phyloP scores from a whole-genome alignment of 2,329 filamentous ascomycete species.

The Alternaria alternata region DNA sequence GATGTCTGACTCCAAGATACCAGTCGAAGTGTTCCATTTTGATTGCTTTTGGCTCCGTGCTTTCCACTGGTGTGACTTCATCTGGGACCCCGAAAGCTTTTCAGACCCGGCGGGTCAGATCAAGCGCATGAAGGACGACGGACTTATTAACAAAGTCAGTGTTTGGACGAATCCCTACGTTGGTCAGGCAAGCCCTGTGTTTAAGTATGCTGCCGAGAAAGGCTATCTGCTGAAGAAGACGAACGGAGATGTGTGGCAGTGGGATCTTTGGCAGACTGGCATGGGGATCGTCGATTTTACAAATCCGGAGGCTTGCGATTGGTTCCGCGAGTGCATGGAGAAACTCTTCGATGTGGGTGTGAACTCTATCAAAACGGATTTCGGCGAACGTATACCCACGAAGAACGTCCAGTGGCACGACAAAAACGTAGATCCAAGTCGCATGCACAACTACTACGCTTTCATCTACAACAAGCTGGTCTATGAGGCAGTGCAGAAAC shows the following conservation, averaged over 20 bases:
- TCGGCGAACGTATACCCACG: constrained; percentile 75
- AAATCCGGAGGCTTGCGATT: constrained; percentile 71
- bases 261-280: constrained; percentile 79
- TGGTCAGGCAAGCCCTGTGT: constrained; percentile 72
- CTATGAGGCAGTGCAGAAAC: constrained; percentile 69
- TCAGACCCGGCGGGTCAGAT: constrained; percentile 73
- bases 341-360: constrained; percentile 73
- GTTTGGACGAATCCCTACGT: constrained; percentile 82
- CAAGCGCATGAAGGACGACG: constrained; percentile 67
- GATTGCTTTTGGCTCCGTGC: constrained; percentile 82
- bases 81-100: constrained; percentile 73
- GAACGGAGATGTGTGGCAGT: constrained; percentile 76
- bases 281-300: constrained; percentile 80
- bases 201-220: constrained; percentile 69
- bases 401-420: constrained; percentile 72
- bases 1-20: constrained; percentile 70
- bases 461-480: constrained; percentile 76
- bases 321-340: constrained; percentile 70
- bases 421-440: constrained; percentile 64
- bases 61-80: constrained; percentile 78
- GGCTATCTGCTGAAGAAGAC: constrained; percentile 74
- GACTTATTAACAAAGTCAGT: constrained; percentile 68
- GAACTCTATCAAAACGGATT: constrained; percentile 78
- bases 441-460: constrained; percentile 82
- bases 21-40: constrained; percentile 77